phyloP scores from a whole-genome alignment of 2,329 filamentous ascomycete species.

The Aspergillus sp. region DNA sequence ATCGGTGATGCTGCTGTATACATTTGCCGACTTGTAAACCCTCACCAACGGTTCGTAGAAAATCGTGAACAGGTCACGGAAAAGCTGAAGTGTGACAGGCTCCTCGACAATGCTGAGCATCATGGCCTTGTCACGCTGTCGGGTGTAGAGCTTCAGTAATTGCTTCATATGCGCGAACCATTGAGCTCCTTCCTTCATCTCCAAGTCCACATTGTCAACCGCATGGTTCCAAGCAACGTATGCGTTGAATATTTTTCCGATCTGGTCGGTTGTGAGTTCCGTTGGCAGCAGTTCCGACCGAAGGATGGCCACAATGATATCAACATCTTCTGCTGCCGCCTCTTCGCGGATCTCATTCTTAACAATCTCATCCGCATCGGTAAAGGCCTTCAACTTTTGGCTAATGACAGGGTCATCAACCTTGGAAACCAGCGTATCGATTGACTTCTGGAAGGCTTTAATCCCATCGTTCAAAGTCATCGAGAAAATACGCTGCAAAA shows the following conservation, averaged over 20 bases:
- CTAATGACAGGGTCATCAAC: constrained; percentile 77
- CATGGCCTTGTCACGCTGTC: constrained; percentile 93
- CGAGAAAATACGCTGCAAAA: constrained; percentile 92
- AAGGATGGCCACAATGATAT: constrained; percentile 80
- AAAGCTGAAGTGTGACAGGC: constrained; percentile 91
- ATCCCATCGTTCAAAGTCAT: constrained; percentile 90
- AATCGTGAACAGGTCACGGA: constrained; percentile 94
- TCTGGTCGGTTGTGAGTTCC: constrained; percentile 66
- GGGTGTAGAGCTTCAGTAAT: constrained; percentile 82
- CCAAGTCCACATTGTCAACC: constrained; percentile 80
- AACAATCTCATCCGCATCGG: constrained; percentile 66
- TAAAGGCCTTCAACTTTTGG: constrained; percentile 76
- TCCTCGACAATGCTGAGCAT: constrained; percentile 95
- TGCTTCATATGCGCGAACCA: constrained; percentile 95
- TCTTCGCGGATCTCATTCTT: constrained; percentile 72
- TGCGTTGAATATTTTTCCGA: constrained; percentile 83
- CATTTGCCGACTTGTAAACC: constrained; percentile 97
- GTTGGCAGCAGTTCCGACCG: constrained; percentile 73
- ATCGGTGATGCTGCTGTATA: constrained; percentile 95
- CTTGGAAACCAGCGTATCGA: constrained; percentile 70
- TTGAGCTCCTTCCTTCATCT: constrained; percentile 83
- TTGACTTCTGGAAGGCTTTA: constrained; percentile 75
- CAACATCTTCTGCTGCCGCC: constrained; percentile 67
- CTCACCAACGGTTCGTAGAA: constrained; percentile 97
- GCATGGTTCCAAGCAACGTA: constrained; percentile 95